These are phyloP conservation scores for Paracoccidioides brasiliensis DNA, from an alignment of 2,329 filamentous ascomycete genomes.

Conservation along the genomic window DNA sequence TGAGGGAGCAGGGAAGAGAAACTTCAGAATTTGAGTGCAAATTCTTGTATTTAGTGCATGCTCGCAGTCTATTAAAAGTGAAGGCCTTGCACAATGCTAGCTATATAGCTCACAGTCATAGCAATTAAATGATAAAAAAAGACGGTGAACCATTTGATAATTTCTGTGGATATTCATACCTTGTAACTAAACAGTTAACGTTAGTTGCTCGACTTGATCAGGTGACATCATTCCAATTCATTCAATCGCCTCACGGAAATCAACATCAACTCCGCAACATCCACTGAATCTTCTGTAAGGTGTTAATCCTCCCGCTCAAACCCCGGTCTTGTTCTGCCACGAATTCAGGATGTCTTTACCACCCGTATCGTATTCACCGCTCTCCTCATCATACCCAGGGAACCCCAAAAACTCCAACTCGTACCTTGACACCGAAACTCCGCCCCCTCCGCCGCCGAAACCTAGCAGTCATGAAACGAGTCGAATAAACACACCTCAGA, in stretches of 20 bases:
- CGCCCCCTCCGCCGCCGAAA: slow-evolving; percentile 60
- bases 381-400: slow-evolving; percentile 15
- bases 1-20: too few relatives aligned
- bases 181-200: too few relatives aligned
- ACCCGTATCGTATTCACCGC: slow-evolving; percentile 15
- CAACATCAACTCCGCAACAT: not conserved
- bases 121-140: not conserved
- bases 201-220: not conserved
- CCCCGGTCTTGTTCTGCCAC: not conserved
- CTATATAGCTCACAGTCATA: not conserved
- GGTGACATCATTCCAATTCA: slow-evolving; percentile 5
- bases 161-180: too few relatives aligned
- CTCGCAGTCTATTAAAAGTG: not conserved
- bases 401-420: not conserved
- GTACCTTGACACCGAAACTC: slow-evolving; percentile 35
- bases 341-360: slow-evolving; percentile 16
- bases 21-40: too few relatives aligned
- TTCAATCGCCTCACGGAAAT: not conserved
- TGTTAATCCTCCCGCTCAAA: not conserved
- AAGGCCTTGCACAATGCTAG: not conserved
- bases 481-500: slow-evolving; percentile 50
- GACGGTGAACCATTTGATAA: too few relatives aligned
- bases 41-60: not conserved
- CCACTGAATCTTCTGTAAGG: slow-evolving; percentile 1
- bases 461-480: slow-evolving; percentile 56